Percentiles rank a stretch among this genome's conserved stretches.
Conservation (phyloP, 2,329 filamentous ascomycete species). For the Karstenula rhodostoma region DNA sequence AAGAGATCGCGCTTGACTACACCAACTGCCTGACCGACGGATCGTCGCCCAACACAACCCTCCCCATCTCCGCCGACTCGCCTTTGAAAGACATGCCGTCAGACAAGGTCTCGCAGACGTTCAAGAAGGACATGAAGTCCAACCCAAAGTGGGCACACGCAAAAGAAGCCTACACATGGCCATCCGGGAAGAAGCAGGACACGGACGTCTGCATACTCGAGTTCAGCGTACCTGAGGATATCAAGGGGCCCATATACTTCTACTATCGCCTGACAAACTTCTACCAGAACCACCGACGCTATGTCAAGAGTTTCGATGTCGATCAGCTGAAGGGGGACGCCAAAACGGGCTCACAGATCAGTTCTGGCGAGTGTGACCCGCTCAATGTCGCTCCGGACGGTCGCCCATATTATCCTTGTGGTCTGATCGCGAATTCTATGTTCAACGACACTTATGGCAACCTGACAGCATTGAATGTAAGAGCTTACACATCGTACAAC, state of each 20-base stretch:
- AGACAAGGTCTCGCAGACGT: constrained; percentile 70
- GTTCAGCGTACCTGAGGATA: constrained; percentile 80
- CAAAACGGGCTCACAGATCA: constrained; percentile 68
- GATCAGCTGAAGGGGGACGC: constrained; percentile 81
- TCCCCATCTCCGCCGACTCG: not conserved
- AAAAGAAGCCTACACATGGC: constrained; percentile 49
- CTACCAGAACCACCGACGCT: constrained; percentile 97
- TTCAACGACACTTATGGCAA: constrained; percentile 91
- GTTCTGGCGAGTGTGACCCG: constrained; percentile 76
- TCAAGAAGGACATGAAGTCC: constrained; percentile 62
- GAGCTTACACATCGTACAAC: constrained; percentile 62
- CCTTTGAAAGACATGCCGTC: constrained; percentile 62
- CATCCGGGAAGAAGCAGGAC: constrained; percentile 26
- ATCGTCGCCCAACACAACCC: constrained; percentile 3
- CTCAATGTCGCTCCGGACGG: constrained; percentile 57
- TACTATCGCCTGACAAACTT: constrained; percentile 98
- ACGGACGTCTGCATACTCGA: constrained; percentile 72
- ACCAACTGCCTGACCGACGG: constrained; percentile 72
- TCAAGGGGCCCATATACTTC: constrained; percentile 83
- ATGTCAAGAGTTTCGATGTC: constrained; percentile 87
- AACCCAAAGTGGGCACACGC: constrained; percentile 41
- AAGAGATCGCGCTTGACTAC: constrained; percentile 92
- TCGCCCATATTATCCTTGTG: constrained; percentile 91
- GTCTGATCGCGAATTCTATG: constrained; percentile 92
- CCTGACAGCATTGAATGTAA: constrained; percentile 68